A percentile compares a stretch with the other conserved stretches of the same genome.
phyloP scores from a whole-genome alignment of 2,329 filamentous ascomycete genomes.

The Fusarium ambrosium region DNA sequence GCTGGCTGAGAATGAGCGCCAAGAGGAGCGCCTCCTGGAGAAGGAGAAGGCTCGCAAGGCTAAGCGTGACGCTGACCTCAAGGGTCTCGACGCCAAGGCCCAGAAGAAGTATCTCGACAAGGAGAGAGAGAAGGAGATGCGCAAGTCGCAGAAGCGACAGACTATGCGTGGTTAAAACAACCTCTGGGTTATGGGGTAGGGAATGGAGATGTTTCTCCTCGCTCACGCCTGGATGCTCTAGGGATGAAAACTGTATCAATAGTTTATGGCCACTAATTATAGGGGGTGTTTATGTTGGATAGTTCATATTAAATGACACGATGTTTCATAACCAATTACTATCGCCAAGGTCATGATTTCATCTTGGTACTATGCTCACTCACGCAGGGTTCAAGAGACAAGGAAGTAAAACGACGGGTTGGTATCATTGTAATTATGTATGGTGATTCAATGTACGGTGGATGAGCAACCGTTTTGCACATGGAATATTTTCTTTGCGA shows the following conservation, averaged over 20 bases:
- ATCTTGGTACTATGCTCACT: background rate
- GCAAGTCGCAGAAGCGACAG: constrained; percentile 67
- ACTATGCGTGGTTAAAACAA: constrained; percentile 62
- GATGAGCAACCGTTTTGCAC: background rate
- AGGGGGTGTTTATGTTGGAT: constrained; percentile 10
- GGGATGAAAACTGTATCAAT: constrained; percentile 33
- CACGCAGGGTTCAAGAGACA: too few species aligned
- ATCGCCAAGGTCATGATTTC: background rate
- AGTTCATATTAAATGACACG: background rate
- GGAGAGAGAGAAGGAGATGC: constrained; percentile 80
- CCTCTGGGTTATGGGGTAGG: background rate
- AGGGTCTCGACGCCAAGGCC: constrained; percentile 81
- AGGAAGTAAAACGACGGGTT: background rate
- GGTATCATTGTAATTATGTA: background rate
- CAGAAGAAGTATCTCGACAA: constrained; percentile 89
- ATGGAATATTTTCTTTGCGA: constrained; percentile 3
- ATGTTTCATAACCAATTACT: background rate
- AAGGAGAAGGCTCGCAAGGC: constrained; percentile 85
- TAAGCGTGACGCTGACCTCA: constrained; percentile 88
- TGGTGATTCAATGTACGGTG: background rate
- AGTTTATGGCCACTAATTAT: constrained; percentile 38
- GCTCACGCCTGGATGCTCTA: constrained; percentile 25
- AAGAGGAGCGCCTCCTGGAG: constrained; percentile 80
- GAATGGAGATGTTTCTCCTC: constrained; percentile 17
- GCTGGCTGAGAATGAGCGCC: constrained; percentile 82